Percentiles rank a stretch among this genome's conserved stretches.
phyloP scores from a whole-genome alignment of 2,329 filamentous ascomycete genomes.

The Annulohypoxylon truncatum region DNA sequence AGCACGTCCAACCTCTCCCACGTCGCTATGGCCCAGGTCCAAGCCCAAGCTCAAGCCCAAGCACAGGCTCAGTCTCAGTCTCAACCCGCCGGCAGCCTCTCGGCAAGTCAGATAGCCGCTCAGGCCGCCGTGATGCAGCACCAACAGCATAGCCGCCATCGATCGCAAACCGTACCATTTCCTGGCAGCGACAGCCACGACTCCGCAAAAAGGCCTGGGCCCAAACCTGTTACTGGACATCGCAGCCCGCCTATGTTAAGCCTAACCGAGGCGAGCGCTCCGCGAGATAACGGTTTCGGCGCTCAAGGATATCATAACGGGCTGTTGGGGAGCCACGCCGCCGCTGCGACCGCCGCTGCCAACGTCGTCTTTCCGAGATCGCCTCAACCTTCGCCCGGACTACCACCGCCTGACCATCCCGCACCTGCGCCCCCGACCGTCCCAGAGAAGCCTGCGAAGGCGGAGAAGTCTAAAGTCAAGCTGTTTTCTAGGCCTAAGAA shows the following conservation, averaged over 20 bases:
- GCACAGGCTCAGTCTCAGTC: constrained; percentile 35
- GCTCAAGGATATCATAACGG: constrained; percentile 69
- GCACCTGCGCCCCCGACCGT: constrained; percentile 53
- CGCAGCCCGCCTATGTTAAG: constrained; percentile 72
- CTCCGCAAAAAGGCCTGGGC: constrained; percentile 53
- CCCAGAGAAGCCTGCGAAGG: constrained; percentile 69
- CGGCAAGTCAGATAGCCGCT: constrained; percentile 82
- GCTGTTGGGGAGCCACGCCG: constrained; percentile 67
- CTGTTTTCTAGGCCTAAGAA: constrained; percentile 83
- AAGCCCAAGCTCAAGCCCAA: constrained; percentile 48
- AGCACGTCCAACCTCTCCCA: constrained; percentile 66
- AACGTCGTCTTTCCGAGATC: constrained; percentile 79
- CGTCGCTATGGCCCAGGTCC: constrained; percentile 57
- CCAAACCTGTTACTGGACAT: constrained; percentile 57
- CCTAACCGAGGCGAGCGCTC: constrained; percentile 72
- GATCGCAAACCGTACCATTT: constrained; percentile 78
- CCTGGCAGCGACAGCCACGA: constrained; percentile 59
- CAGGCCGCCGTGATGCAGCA: constrained; percentile 76
- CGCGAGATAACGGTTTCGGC: constrained; percentile 66
- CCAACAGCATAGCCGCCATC: constrained; percentile 71
- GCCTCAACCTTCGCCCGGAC: constrained; percentile 63
- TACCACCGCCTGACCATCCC: constrained; percentile 51
- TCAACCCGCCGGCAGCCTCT: constrained; percentile 55
- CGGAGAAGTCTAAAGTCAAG: constrained; percentile 83
- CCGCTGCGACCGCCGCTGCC: constrained; percentile 76